Evolutionary conservation across 768 basidiomycete genomes (phyloP).

Genomic region (Mycena floridula): DNA sequence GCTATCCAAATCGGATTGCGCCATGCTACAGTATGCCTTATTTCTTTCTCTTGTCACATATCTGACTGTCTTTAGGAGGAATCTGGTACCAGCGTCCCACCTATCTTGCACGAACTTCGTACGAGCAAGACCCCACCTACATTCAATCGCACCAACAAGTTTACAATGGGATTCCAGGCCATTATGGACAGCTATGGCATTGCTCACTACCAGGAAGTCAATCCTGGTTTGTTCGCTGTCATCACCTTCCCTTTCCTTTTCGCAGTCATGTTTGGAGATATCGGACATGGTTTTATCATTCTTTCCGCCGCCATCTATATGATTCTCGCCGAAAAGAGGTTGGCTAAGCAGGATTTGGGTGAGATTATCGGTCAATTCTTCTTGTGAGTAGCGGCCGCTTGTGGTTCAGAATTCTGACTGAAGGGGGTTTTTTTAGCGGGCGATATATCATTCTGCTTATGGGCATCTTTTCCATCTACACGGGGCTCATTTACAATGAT

Average conservation of each 20-base stretch:
- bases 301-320: constrained; percentile 72
- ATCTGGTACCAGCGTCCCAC: too few relatives aligned
- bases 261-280: constrained; percentile 99
- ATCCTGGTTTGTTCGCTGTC: constrained; percentile 90
- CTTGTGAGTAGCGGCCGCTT: constrained; percentile 80
- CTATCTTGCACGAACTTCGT: constrained; percentile 30
- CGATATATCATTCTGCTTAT: constrained; percentile 98
- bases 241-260: constrained; percentile 97
- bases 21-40: constrained; percentile 67
- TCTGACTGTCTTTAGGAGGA: too few relatives aligned
- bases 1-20: constrained; percentile 82
- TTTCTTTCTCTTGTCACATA: neutral
- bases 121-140: constrained; percentile 94
- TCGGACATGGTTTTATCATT: constrained; percentile 90
- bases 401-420: too few relatives aligned
- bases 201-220: constrained; percentile 92
- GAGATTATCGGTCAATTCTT: constrained; percentile 91
- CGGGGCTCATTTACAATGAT: constrained; percentile 98
- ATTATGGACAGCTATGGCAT: constrained; percentile 99
- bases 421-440: constrained; percentile 70
- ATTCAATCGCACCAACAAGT: constrained; percentile 90
- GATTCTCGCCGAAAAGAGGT: constrained; percentile 80
- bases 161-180: constrained; percentile 94
- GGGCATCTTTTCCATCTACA: constrained; percentile 96
- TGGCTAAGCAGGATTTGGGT: constrained; percentile 66